Evolutionary conservation across 768 basidiomycete genomes (phyloP).

Genomic region (Suillus americanus): DNA sequence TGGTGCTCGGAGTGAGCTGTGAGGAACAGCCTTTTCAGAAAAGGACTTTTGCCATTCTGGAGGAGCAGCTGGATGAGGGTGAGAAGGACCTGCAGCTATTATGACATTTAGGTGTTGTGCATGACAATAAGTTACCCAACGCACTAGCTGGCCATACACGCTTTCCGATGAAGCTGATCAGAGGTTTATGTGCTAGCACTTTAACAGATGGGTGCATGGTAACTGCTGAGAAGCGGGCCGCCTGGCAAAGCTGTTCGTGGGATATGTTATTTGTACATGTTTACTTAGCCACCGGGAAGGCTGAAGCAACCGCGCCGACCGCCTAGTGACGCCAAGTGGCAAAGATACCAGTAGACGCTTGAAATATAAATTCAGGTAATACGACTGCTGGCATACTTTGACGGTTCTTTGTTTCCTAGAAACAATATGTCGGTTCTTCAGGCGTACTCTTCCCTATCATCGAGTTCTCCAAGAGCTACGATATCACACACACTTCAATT

Average conservation of each 20-base stretch:
- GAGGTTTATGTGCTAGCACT: conserved; percentile 48
- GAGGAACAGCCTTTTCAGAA: conserved; percentile 35
- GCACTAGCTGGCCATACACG: conserved; percentile 49
- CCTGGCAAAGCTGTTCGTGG: not conserved
- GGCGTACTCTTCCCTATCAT: conserved; percentile 32
- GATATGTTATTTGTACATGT: conserved; percentile 13
- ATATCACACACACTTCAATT: conserved; percentile 48
- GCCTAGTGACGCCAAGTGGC: not conserved
- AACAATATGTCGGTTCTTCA: conserved; percentile 7
- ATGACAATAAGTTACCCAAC: conserved; percentile 13
- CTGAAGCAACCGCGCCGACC: not conserved
- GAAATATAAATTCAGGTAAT: not conserved
- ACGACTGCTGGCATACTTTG: not conserved
- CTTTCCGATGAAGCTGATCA: conserved; percentile 65
- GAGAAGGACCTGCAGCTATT: conserved; percentile 40
- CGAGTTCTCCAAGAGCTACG: conserved; percentile 45
- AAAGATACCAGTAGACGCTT: not conserved
- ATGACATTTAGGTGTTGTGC: conserved; percentile 3
- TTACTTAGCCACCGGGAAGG: conserved; percentile 7
- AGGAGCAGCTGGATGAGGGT: conserved; percentile 70
- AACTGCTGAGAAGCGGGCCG: conserved; percentile 5
- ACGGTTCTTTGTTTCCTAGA: not conserved
- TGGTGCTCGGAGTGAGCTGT: not conserved
- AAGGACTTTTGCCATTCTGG: conserved; percentile 54
- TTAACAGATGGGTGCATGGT: conserved; percentile 37